A percentile compares a stretch with the other conserved stretches of the same genome.
Evolutionary conservation across 805 yeast genomes (phyloP).

Genomic region (Candida cerambycidarum): DNA sequence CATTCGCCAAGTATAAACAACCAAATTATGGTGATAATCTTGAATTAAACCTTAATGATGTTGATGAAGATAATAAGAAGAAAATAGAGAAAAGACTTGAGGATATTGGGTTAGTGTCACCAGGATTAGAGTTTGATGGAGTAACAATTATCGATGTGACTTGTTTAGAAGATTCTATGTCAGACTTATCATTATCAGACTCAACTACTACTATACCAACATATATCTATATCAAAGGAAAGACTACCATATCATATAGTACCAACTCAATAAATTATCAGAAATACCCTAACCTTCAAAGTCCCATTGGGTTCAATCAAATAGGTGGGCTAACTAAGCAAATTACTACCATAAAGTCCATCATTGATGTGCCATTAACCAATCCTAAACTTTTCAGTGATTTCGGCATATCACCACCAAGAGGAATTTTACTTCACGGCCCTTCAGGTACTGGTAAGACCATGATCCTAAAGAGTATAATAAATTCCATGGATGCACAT

Average conservation of each 20-base stretch:
- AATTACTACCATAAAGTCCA: constrained; percentile 57
- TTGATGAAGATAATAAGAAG: constrained; percentile 14
- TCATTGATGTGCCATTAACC: constrained; percentile 78
- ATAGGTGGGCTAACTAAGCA: constrained; percentile 81
- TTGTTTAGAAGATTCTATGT: constrained; percentile 35
- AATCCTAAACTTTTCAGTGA: constrained; percentile 73
- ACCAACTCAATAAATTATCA: constrained; percentile 11
- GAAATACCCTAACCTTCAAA: constrained; percentile 47
- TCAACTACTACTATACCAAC: constrained; percentile 34
- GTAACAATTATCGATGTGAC: constrained; percentile 30
- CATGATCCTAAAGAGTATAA: constrained; percentile 79
- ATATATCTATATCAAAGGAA: constrained; percentile 37
- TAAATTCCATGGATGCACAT: constrained; percentile 77
- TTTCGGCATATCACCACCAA: constrained; percentile 89
- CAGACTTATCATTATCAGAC: constrained; percentile 32
- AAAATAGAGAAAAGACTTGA: constrained; percentile 42
- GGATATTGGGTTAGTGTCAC: constrained; percentile 60
- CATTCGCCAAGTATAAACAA: constrained; percentile 48
- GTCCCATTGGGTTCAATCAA: constrained; percentile 43
- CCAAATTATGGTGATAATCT: constrained; percentile 31
- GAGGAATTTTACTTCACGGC: constrained; percentile 92
- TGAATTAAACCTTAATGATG: background rate
- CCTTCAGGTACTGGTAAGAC: constrained; percentile 98
- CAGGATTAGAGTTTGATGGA: constrained; percentile 41
- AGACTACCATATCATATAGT: constrained; percentile 11